phyloP scores from a whole-genome alignment of 306 rosid species.

The Alnus glutinosa region DNA sequence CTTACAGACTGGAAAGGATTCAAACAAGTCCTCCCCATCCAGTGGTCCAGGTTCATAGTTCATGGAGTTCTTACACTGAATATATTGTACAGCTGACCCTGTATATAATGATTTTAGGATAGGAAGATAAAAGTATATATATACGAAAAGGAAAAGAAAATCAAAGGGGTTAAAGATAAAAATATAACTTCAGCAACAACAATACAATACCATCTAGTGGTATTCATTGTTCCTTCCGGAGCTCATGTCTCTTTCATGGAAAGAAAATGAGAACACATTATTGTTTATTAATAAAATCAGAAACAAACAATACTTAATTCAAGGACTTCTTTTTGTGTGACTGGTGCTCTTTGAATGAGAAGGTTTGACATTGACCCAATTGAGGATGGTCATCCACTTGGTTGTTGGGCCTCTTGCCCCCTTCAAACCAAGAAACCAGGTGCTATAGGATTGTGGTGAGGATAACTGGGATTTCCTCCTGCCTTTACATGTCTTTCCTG shows the following conservation, averaged over 20 bases:
- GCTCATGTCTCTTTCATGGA: not conserved
- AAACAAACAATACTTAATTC: not conserved
- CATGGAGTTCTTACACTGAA: not conserved
- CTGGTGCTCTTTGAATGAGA: not conserved
- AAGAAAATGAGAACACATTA: not conserved
- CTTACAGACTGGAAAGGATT: constrained; percentile 6
- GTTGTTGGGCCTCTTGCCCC: not conserved
- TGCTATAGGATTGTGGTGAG: not conserved
- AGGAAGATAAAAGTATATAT: not conserved
- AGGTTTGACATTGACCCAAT: not conserved
- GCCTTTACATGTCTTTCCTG: not conserved
- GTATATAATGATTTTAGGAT: not conserved
- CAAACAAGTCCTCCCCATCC: not conserved
- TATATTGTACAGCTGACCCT: not conserved
- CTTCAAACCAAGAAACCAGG: not conserved
- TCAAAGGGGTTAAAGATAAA: not conserved
- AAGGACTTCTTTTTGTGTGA: not conserved
- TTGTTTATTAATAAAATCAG: not conserved
- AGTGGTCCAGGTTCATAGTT: constrained; percentile 4
- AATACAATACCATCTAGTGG: constrained; percentile 1
- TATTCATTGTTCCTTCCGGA: not conserved
- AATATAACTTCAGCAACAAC: not conserved
- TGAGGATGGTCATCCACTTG: not conserved
- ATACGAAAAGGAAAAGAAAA: not conserved
- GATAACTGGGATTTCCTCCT: not conserved